A percentile compares a stretch with the other conserved stretches of the same genome.
Evolutionary conservation across 2,329 filamentous ascomycete species (phyloP).

Genomic region (Sarocladium strictum): DNA sequence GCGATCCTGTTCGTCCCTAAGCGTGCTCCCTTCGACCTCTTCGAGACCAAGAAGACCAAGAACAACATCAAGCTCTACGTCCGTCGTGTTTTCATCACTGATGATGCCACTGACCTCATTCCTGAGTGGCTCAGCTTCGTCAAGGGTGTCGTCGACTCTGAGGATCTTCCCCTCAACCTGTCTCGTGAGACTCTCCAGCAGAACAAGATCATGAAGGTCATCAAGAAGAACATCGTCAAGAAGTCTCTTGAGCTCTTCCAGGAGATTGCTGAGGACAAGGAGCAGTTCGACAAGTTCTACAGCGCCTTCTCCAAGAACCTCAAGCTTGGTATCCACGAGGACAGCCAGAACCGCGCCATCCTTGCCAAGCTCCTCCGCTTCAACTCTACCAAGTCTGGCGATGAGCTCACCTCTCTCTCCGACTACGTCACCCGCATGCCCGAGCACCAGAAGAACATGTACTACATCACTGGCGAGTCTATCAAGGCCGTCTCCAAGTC

Average conservation of each 20-base stretch:
- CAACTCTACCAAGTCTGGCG: slow-evolving; percentile 98
- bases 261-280: slow-evolving; percentile 98
- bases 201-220: slow-evolving; percentile 99
- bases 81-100: slow-evolving; percentile 99
- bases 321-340: slow-evolving; percentile 99
- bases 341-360: slow-evolving; percentile 87
- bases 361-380: slow-evolving; percentile 99
- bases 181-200: slow-evolving; percentile 99
- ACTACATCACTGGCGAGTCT: slow-evolving; percentile 99
- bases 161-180: slow-evolving; percentile 98
- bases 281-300: slow-evolving; percentile 99
- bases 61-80: slow-evolving; percentile 99
- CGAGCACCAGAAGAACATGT: slow-evolving; percentile 99
- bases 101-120: slow-evolving; percentile 97
- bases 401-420: slow-evolving; percentile 86
- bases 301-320: slow-evolving; percentile 99
- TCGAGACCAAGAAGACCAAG: slow-evolving; percentile 99
- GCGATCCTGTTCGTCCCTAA: slow-evolving; percentile 99
- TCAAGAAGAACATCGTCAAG: slow-evolving; percentile 99
- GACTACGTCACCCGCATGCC: slow-evolving; percentile 99
- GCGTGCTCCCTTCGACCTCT: slow-evolving; percentile 98
- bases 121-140: slow-evolving; percentile 99
- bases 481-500: slow-evolving; percentile 98
- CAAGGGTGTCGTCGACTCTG: slow-evolving; percentile 99
- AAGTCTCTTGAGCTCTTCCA: slow-evolving; percentile 99